Evolutionary conservation across 371 early-diverging fungal genomes (phyloP).

Genomic region (Ordospora colligata): DNA sequence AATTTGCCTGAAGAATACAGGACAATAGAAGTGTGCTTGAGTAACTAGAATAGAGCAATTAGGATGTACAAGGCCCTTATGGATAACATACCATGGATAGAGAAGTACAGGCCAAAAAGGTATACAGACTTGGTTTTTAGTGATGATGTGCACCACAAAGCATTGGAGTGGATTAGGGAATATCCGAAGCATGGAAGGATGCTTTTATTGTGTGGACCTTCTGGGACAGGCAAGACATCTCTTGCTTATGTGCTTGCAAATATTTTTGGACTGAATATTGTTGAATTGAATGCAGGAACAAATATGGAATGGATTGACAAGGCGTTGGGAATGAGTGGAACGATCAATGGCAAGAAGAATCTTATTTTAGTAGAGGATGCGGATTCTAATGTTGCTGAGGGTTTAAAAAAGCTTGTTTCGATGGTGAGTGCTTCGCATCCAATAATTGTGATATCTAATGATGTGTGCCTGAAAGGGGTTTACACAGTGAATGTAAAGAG

Average conservation of each 20-base stretch:
- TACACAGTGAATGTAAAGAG: neutral
- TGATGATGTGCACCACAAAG: neutral
- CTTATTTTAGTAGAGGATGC: slow-evolving; percentile 9
- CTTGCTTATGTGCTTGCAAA: slow-evolving; percentile 78
- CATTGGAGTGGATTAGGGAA: neutral
- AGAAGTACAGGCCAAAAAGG: slow-evolving; percentile 60
- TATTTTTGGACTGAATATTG: slow-evolving; percentile 21
- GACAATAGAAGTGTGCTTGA: neutral
- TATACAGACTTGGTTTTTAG: slow-evolving; percentile 31
- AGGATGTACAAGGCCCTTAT: neutral
- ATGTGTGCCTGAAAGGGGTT: neutral
- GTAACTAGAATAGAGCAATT: neutral
- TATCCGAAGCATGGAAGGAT: slow-evolving; percentile 68
- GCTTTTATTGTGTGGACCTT: slow-evolving; percentile 93
- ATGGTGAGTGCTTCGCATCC: neutral
- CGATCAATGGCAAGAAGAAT: slow-evolving; percentile 7
- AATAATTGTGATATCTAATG: neutral
- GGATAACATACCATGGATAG: slow-evolving; percentile 51
- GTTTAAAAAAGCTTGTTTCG: neutral
- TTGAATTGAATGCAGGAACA: slow-evolving; percentile 61
- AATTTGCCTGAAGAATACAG: neutral
- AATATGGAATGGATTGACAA: neutral
- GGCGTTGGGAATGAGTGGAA: neutral
- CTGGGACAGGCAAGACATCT: slow-evolving; percentile 95
- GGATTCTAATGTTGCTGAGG: neutral